Evolutionary conservation across 441 rosid genomes (phyloP).

Genomic region (Erodium trifolium): DNA sequence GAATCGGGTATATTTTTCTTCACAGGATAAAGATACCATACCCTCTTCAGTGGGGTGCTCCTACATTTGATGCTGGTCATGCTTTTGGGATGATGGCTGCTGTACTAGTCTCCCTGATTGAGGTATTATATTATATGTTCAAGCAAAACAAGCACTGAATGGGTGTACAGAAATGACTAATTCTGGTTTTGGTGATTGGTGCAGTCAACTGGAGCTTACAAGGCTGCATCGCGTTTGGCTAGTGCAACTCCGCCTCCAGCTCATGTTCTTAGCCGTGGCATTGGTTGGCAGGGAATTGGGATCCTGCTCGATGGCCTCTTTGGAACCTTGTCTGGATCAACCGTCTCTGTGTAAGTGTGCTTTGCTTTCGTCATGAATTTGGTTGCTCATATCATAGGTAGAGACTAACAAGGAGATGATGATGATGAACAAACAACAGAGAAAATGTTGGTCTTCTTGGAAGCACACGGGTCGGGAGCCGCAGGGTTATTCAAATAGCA

Average conservation of each 20-base stretch:
- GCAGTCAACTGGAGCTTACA: conserved; percentile 96
- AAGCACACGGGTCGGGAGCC: conserved; percentile 98
- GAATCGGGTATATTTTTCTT: neutral
- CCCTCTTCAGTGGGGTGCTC: conserved; percentile 99
- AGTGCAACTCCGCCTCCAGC: conserved; percentile 99
- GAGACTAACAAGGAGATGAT: conserved; percentile 12
- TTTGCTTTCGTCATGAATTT: neutral
- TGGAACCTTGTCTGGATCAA: conserved; percentile 78
- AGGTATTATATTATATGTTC: conserved; percentile 54
- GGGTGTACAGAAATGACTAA: too few species aligned
- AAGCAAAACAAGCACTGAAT: conserved; percentile 1
- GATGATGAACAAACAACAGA: conserved; percentile 30
- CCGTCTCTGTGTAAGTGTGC: conserved; percentile 69
- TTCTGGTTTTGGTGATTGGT: too few species aligned
- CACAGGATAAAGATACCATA: conserved; percentile 92
- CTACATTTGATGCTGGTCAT: conserved; percentile 96
- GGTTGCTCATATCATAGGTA: too few species aligned
- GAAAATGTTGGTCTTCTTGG: conserved; percentile 96
- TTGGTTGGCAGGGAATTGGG: conserved; percentile 95
- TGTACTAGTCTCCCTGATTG: conserved; percentile 79
- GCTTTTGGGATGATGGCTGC: conserved; percentile 99
- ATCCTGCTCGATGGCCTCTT: conserved; percentile 80
- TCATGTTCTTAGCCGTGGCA: conserved; percentile 97
- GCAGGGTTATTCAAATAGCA: conserved; percentile 91
- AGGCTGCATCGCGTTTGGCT: conserved; percentile 94